Evolutionary conservation across 371 early-diverging fungal genomes (phyloP).

Genomic region (Mucor saturninus): DNA sequence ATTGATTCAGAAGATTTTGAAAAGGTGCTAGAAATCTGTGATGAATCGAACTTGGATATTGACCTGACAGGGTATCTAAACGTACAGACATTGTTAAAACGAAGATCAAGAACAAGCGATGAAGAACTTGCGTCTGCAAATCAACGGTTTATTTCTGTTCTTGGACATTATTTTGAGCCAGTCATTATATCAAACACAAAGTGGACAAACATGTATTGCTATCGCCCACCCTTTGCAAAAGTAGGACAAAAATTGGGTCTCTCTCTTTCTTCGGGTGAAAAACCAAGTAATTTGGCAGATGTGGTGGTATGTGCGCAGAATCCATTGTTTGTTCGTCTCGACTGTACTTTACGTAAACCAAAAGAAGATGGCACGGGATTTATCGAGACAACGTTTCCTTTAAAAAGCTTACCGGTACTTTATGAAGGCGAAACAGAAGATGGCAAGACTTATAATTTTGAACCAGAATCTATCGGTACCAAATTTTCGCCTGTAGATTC

Average conservation of each 20-base stretch:
- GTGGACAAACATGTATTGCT: slow-evolving; percentile 66
- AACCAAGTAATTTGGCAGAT: slow-evolving; percentile 55
- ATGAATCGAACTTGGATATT: slow-evolving; percentile 68
- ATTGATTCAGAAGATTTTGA: slow-evolving; percentile 65
- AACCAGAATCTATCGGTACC: slow-evolving; percentile 69
- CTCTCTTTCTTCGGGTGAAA: slow-evolving; percentile 43
- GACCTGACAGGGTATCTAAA: slow-evolving; percentile 79
- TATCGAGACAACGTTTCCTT: slow-evolving; percentile 55
- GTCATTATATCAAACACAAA: slow-evolving; percentile 53
- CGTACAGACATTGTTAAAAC: slow-evolving; percentile 59
- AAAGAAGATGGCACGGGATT: slow-evolving; percentile 40
- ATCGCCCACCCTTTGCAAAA: slow-evolving; percentile 64
- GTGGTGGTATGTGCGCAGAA: slow-evolving; percentile 63
- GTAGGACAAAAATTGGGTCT: slow-evolving; percentile 39
- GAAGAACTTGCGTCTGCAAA: slow-evolving; percentile 56
- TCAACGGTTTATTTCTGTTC: slow-evolving; percentile 58
- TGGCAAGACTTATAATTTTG: slow-evolving; percentile 53
- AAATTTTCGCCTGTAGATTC: slow-evolving; percentile 70
- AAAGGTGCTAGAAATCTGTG: slow-evolving; percentile 67
- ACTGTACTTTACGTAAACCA: slow-evolving; percentile 66
- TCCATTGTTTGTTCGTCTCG: slow-evolving; percentile 69
- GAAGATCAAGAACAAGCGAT: slow-evolving; percentile 31
- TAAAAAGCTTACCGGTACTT: slow-evolving; percentile 59
- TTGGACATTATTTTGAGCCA: slow-evolving; percentile 71
- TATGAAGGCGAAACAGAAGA: slow-evolving; percentile 50